Conservation (phyloP, 2,329 filamentous ascomycete species). For the Rhytidhysteron rufulum region DNA sequence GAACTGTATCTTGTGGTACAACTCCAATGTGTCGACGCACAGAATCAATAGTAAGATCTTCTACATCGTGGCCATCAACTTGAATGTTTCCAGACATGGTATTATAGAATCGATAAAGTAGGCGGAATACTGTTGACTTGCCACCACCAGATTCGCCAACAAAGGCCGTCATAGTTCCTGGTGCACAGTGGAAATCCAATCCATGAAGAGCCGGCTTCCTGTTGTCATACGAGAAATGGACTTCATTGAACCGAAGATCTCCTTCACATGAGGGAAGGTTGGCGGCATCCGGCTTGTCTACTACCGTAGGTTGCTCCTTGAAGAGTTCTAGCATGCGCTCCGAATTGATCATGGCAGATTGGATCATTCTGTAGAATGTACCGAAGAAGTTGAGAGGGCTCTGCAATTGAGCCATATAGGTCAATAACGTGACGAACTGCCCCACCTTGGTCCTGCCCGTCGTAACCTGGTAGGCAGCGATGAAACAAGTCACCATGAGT, state of each 20-base stretch:
- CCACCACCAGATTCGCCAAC: slow-evolving; percentile 96
- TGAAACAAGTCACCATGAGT: slow-evolving; percentile 64
- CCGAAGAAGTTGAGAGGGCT: slow-evolving; percentile 73
- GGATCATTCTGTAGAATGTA: slow-evolving; percentile 92
- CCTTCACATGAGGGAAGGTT: slow-evolving; percentile 68
- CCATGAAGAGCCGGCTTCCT: slow-evolving; percentile 81
- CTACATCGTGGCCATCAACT: slow-evolving; percentile 79
- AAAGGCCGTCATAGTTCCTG: slow-evolving; percentile 91
- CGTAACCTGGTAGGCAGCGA: slow-evolving; percentile 67
- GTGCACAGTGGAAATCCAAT: slow-evolving; percentile 77
- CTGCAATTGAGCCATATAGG: slow-evolving; percentile 71
- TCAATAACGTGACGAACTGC: slow-evolving; percentile 66
- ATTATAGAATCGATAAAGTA: slow-evolving; percentile 97
- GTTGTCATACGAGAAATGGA: slow-evolving; percentile 85
- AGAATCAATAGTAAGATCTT: slow-evolving; percentile 89
- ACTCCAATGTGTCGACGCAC: slow-evolving; percentile 87
- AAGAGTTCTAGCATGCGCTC: slow-evolving; percentile 94
- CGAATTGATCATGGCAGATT: slow-evolving; percentile 95
- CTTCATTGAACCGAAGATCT: slow-evolving; percentile 80
- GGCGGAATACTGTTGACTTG: slow-evolving; percentile 92
- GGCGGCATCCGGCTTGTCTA: slow-evolving; percentile 66
- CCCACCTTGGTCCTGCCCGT: slow-evolving; percentile 59
- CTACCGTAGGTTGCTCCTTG: slow-evolving; percentile 89
- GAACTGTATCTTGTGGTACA: slow-evolving; percentile 90
- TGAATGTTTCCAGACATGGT: slow-evolving; percentile 73